Conservation (phyloP, 192 early-diverging fungal species). For the Rhizoclosmatium globosum region DNA sequence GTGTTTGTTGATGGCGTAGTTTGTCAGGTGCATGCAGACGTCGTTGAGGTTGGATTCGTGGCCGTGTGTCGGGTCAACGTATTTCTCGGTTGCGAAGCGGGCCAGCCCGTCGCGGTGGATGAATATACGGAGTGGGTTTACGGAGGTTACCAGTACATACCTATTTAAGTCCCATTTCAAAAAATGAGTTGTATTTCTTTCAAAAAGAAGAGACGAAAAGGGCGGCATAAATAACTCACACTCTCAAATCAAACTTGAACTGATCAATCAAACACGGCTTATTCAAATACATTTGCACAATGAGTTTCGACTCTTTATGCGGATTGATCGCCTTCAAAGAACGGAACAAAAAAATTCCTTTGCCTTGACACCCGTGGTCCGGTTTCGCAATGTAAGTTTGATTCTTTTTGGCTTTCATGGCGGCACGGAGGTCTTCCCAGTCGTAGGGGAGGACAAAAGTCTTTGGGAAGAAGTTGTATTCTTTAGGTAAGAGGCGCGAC, state of each 20-base stretch:
- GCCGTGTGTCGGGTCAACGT: constrained; percentile 44
- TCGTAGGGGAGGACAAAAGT: constrained; percentile 64
- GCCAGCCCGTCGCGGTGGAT: constrained; percentile 66
- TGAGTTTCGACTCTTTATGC: constrained; percentile 41
- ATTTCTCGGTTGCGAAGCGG: constrained; percentile 64
- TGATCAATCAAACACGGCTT: constrained; percentile 61
- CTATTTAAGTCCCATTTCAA: background rate
- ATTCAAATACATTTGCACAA: constrained; percentile 59
- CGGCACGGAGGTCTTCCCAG: constrained; percentile 49
- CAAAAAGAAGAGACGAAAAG: background rate
- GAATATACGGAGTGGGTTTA: constrained; percentile 64
- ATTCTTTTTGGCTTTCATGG: constrained; percentile 28
- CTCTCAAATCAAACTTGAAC: constrained; percentile 67
- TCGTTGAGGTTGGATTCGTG: constrained; percentile 49
- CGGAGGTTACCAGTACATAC: constrained; percentile 67
- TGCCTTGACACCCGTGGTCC: constrained; percentile 65
- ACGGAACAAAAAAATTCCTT: constrained; percentile 54
- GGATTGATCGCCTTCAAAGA: constrained; percentile 34
- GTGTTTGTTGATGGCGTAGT: constrained; percentile 71
- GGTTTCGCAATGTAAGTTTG: constrained; percentile 65
- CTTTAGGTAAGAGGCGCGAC: constrained; percentile 57
- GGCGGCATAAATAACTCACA: constrained; percentile 33
- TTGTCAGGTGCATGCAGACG: constrained; percentile 70
- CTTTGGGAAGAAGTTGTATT: constrained; percentile 65
- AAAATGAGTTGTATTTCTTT: background rate